Evolutionary conservation across 768 basidiomycete species (phyloP), one percentile per base, ranked within the genome.

Genomic region (Mycena filopes): DNA sequence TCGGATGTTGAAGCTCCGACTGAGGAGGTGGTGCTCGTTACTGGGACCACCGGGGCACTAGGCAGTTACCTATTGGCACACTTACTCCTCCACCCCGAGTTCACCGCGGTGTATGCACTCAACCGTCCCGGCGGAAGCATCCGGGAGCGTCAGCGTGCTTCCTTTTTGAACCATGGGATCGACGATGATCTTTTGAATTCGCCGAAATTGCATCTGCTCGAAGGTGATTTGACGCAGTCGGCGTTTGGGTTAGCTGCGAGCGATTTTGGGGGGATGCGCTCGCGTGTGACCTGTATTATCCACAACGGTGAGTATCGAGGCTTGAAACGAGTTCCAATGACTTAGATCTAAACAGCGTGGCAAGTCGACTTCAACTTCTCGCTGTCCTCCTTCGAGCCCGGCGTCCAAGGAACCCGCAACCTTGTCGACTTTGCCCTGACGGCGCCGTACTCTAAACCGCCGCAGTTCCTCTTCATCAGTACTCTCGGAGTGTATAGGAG

Each of bases 1-100:
- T 33, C 63, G 2, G 47, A 31, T 2, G 45, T 18, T 5, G 36
- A 20, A 1, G 29, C n/a, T n/a, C 40, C 46, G 11, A 12, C 2
- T 0, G 26, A 28, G 23, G 31, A 63, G 23, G 48, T 69, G 2
- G 63, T 81, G 40, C 63, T 81, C 38, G 59, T 80, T 21, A 81
- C 79, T 1, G 79, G 78, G 0, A 80, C 77, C 13, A 80, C 78
- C 6, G 77, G 78, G 2, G 70, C 72, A 7, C 65, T 82, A 20
- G 81, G 80, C 13, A 68, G 71, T 1, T 69, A 72, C 41, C 29
- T 79, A 12, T 66, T 82, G 11, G 71, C 71, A 4, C 61, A 66
- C 21, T 70, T 80, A 26, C 60, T 78, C 29, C 42, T 40, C 9
- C 46, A 53, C 12, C 43, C 60, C 4, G 59, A 60, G 3, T 63